Base-by-base conservation (phyloP, 2,329 filamentous ascomycete genomes). In the Colletotrichum theobromicola region DNA sequence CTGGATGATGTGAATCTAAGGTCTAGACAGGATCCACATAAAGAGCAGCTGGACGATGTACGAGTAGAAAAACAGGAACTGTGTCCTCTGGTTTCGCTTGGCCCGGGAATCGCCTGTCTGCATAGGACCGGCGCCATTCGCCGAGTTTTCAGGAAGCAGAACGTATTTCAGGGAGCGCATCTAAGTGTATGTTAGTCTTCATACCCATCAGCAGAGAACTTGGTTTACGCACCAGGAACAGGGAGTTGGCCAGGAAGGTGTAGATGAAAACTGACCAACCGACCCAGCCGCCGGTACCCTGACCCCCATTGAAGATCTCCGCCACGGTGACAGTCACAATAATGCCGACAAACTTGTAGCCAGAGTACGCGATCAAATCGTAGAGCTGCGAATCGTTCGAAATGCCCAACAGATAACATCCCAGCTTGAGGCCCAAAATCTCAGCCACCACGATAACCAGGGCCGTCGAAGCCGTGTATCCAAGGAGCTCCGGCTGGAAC, bases 261-360 rank as follows among this genome's bases (percentile, higher is more conserved):
- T 99, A 99, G 37, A 93, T 84, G 82, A 99, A 99, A 70, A 98
- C 90, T 10, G 90, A 86, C 96, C 96, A 98, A 79, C 95, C 94
- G 67, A 95, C 88, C 94, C 94, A 97, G 69, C 95, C 94, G 64
- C 96, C 94, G 4, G 95, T 97, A 26, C 96, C 94, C 80, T 93
- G 91, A 58, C 95, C 94, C 15, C 92, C 92, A 71, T 93, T 97
- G 77, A 94, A 85, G 18, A 95, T 89, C 83, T 97, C 94, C 18
- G 94, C 93, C 21, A 96, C 86, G 0, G 96, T 98, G 67, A 94
- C 90, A 0, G 96, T 98, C 64, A 94, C 90, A 75, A 99, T 99
- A 78, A 98, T 95, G 35, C 96, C 97, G 32, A 99, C 96, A 81
- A 99, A 99, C 84, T 99, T 99, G 87, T 99, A 99, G 24, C 97